These are phyloP conservation scores for Arthrobotrys iridis DNA, from an alignment of 2,329 filamentous ascomycete species.

Conservation along the genomic window DNA sequence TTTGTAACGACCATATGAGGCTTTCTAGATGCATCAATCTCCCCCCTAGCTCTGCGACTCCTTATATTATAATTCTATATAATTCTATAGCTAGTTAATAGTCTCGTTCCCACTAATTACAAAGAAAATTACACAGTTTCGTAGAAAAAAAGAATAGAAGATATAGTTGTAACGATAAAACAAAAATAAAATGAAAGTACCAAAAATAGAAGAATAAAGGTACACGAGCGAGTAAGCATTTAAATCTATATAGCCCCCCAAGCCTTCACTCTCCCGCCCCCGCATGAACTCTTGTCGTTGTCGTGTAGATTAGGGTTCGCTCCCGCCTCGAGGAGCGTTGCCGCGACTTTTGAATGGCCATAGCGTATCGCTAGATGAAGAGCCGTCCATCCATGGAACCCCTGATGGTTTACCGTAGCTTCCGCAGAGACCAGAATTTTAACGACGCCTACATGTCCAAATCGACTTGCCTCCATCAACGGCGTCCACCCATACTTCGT, in stretches of 20 bases:
- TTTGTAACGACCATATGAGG: too few species aligned
- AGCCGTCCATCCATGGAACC: constrained; percentile 10
- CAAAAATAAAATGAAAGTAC: too few species aligned
- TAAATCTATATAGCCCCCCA: constrained; percentile 1
- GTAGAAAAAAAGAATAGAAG: too few species aligned
- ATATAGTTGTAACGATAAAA: too few species aligned
- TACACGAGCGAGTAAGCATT: background rate
- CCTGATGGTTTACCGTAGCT: background rate
- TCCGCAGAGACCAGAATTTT: constrained; percentile 2
- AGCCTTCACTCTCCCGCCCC: background rate
- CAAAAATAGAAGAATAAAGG: too few species aligned
- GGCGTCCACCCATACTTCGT: constrained; percentile 7
- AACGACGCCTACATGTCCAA: background rate
- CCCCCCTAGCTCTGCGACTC: too few species aligned
- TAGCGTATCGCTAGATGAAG: constrained; percentile 10
- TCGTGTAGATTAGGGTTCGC: background rate
- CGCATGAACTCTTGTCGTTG: constrained; percentile 1
- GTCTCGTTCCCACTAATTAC: too few species aligned
- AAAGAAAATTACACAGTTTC: too few species aligned
- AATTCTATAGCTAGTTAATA: too few species aligned
- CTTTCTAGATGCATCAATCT: too few species aligned
- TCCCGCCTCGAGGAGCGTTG: background rate
- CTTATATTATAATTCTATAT: too few species aligned
- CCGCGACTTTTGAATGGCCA: background rate
- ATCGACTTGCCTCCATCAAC: constrained; percentile 5